phyloP scores from a whole-genome alignment of 768 basidiomycete genomes.

The Steccherinum ochraceum region DNA sequence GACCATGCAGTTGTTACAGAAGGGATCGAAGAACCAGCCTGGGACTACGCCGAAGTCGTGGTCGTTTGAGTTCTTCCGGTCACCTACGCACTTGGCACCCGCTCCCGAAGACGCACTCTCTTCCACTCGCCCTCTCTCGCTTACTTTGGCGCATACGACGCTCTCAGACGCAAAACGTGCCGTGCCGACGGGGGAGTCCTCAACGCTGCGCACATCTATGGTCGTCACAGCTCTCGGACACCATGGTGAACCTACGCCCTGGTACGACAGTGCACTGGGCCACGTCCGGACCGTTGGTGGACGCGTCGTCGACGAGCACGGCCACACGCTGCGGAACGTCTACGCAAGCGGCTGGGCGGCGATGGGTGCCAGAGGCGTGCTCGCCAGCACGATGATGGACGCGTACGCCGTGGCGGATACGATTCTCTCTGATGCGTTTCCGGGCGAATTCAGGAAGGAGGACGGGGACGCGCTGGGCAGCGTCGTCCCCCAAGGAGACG shows the following conservation, averaged over 20 bases:
- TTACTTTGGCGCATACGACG: constrained; percentile 56
- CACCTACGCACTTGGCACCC: constrained; percentile 46
- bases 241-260: constrained; percentile 58
- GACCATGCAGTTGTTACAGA: constrained; percentile 55
- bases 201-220: constrained; percentile 57
- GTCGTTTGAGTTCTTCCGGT: constrained; percentile 77
- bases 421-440: constrained; percentile 54
- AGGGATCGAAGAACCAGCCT: constrained; percentile 48
- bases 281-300: constrained; percentile 51
- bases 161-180: constrained; percentile 47
- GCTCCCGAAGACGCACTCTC: constrained; percentile 13
- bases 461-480: constrained; percentile 5
- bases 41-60: constrained; percentile 60
- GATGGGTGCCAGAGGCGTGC: constrained; percentile 83
- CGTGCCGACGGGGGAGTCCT: constrained; percentile 48
- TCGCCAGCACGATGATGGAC: constrained; percentile 91
- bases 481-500: constrained; percentile 8
- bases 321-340: constrained; percentile 44
- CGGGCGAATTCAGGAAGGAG: constrained; percentile 6
- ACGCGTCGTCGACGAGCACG: constrained; percentile 36
- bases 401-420: constrained; percentile 75
- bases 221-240: constrained; percentile 89
- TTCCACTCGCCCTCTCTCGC: constrained; percentile 22
- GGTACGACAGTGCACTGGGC: constrained; percentile 48
- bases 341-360: constrained; percentile 96